Conservation (phyloP, 805 yeast genomes). For the Diddensiella santjacobensis region DNA sequence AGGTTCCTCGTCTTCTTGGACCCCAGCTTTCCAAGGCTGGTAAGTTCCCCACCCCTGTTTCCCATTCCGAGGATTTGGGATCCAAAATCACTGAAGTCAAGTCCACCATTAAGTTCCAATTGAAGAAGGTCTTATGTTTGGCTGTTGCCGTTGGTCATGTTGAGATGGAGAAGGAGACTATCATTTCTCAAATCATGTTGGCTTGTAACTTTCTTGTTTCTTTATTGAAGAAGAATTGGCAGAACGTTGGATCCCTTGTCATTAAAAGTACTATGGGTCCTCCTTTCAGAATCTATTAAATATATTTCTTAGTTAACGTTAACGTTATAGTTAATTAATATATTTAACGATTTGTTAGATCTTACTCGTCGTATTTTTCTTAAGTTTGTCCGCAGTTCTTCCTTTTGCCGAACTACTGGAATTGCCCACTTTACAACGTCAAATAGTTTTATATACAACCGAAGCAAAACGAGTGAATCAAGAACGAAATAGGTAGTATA, state of each 20-base stretch:
- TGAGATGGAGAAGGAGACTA: slow-evolving; percentile 95
- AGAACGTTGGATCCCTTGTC: slow-evolving; percentile 98
- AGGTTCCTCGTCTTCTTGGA: slow-evolving; percentile 99
- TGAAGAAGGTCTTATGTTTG: slow-evolving; percentile 98
- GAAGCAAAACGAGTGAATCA: no score
- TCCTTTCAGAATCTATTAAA: slow-evolving; percentile 97
- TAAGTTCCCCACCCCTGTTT: slow-evolving; percentile 99
- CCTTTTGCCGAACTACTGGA: no score
- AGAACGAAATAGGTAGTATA: no score
- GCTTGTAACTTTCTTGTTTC: slow-evolving; percentile 99
- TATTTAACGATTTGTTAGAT: background rate
- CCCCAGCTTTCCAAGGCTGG: slow-evolving; percentile 99
- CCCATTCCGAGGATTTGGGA: slow-evolving; percentile 98
- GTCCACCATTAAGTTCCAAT: slow-evolving; percentile 99
- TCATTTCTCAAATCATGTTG: slow-evolving; percentile 98
- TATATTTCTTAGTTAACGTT: no score
- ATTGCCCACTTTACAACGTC: no score
- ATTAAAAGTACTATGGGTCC: slow-evolving; percentile 99
- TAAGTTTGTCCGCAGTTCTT: no score
- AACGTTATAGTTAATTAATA: no score
- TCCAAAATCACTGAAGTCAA: slow-evolving; percentile 93
- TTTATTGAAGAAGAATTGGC: slow-evolving; percentile 99
- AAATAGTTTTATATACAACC: no score
- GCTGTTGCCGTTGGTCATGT: slow-evolving; percentile 99
- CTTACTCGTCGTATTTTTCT: no score